Percentiles rank a stretch among this genome's conserved stretches.
Evolutionary conservation across 306 rosid genomes (phyloP).

Genomic region (Castanospermum australe): DNA sequence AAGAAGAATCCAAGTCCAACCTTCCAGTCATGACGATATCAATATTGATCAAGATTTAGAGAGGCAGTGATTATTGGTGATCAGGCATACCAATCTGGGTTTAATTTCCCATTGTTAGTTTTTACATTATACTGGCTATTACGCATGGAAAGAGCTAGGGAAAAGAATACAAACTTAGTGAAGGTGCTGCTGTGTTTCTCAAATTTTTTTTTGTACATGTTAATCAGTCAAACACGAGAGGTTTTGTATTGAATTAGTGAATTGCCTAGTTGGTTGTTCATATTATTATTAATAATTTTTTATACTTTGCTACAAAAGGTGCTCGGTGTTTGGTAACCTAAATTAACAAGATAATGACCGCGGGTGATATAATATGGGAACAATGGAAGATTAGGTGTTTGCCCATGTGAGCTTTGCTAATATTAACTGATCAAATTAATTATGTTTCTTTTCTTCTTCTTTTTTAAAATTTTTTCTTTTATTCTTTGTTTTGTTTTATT

Average conservation of each 20-base stretch:
- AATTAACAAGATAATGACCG: neutral
- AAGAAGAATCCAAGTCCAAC: slow-evolving; percentile 38
- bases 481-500: neutral
- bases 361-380: slow-evolving; percentile 13
- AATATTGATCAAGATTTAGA: slow-evolving; percentile 48
- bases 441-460: no score
- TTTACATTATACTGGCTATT: neutral
- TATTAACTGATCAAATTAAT: neutral
- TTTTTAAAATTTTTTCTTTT: neutral
- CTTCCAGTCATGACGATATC: slow-evolving; percentile 19
- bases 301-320: neutral
- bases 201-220: neutral
- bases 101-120: neutral
- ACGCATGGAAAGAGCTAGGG: neutral
- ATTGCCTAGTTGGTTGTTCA: neutral
- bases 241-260: slow-evolving; percentile 21
- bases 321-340: slow-evolving; percentile 37
- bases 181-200: neutral
- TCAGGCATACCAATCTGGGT: neutral
- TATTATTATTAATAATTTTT: neutral
- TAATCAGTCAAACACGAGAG: neutral
- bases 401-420: slow-evolving; percentile 32
- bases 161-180: neutral
- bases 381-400: slow-evolving; percentile 31
- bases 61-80: slow-evolving; percentile 40